Base-by-base conservation (phyloP, 1,284 basidiomycete genomes). In the Ganoderma multipileum region DNA sequence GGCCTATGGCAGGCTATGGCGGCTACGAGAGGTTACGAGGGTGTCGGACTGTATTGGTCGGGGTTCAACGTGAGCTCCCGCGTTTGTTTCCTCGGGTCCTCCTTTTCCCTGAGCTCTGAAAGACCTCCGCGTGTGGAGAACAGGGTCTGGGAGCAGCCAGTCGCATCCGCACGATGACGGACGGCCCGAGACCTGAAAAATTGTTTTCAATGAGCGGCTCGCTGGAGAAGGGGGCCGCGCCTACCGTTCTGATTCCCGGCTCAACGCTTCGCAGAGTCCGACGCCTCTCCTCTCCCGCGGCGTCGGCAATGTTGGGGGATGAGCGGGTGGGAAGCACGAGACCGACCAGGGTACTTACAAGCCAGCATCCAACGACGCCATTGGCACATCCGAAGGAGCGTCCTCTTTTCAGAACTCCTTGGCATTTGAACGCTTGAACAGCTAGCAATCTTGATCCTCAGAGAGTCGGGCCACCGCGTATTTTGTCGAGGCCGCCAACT, bases 221-320 rank as follows among this genome's bases (percentile, higher is more conserved):
- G 28, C 52, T 55, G 52, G 16, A 33, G 52, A 55, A 55, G 52
- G 7, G 52, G 7, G 16, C 28, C 14, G 30, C 26, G 30, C 28
- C 28, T 55, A 55, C 52, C 52, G 28, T 6, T 30, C 28, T 55
- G 52, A 55, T 55, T 55, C 52, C 52, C 52, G 52, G 30, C 52
- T 26, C 3, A 18, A 7, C 28, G 52, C 52, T 50, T 50, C 47
- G 23, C 47, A 50, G 23, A 50, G 47, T 26, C 47, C 47, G 47
- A 14, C 23, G 47, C 23, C 26, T 50, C 7, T 23, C 12, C 3
- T 14, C 47, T 50, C 47, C 47, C 47, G 47, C 47, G 47, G 47
- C 47, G 11, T 50, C 47, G 9, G 47, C 23, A 50, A 26, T 4
- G 23, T 12, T 50, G 23, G 23, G 23, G n/a, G 23, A 4, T 12